These are phyloP conservation scores for Arthrobotrys sphaeroides DNA, from an alignment of 2,329 filamentous ascomycete species.

Conservation along the genomic window DNA sequence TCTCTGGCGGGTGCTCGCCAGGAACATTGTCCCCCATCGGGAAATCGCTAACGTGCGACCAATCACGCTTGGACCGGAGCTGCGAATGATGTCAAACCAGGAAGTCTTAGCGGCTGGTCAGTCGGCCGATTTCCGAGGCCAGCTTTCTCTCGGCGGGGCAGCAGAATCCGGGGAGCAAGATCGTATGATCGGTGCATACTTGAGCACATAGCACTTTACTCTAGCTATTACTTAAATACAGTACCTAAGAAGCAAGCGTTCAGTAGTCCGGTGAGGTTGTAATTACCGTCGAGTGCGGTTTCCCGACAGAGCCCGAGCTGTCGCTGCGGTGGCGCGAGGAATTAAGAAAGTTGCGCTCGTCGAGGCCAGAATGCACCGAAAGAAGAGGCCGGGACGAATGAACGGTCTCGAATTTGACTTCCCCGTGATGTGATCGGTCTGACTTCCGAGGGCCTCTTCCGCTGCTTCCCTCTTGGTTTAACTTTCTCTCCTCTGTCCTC, in stretches of 20 bases:
- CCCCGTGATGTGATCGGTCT: slow-evolving; percentile 1
- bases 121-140: slow-evolving; percentile 50
- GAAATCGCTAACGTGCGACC: slow-evolving; percentile 30
- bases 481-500: neutral
- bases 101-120: slow-evolving; percentile 4
- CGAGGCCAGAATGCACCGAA: no score
- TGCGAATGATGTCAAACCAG: slow-evolving; percentile 43
- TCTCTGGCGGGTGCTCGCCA: slow-evolving; percentile 6
- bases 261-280: neutral
- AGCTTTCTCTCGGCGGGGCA: slow-evolving; percentile 33
- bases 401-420: neutral
- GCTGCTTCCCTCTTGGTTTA: neutral
- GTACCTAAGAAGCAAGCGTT: no score
- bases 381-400: neutral
- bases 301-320: neutral
- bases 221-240: no score
- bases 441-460: neutral
- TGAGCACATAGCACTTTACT: neutral
- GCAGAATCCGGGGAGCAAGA: slow-evolving; percentile 26
- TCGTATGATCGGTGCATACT: slow-evolving; percentile 23
- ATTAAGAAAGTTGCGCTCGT: no score
- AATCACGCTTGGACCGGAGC: slow-evolving; percentile 7
- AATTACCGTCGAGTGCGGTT: neutral
- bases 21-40: slow-evolving; percentile 2
- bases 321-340: no score